Percentiles rank a stretch among this genome's conserved stretches.
Evolutionary conservation across 176 grass and related monocot genomes (phyloP).

Genomic region (Cenchrus fungigraminus): DNA sequence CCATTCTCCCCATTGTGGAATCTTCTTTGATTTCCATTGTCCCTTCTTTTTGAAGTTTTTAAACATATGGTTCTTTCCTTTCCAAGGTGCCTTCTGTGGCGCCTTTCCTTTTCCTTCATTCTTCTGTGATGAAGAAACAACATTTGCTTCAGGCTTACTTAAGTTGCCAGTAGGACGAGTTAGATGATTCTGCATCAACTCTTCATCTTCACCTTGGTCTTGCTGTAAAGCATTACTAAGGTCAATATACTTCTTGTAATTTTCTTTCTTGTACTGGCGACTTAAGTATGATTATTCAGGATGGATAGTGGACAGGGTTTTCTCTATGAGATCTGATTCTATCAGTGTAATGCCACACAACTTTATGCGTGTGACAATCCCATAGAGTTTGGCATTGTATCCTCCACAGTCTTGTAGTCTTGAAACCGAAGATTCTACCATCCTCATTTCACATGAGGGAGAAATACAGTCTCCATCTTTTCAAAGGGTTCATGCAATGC

Average conservation of each 20-base stretch:
- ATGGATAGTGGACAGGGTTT: not conserved
- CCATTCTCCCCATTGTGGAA: no score
- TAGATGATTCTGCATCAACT: no score
- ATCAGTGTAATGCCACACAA: not conserved
- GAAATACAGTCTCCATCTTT: no score
- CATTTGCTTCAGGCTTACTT: not conserved
- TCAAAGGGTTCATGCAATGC: no score
- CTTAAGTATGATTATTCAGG: not conserved
- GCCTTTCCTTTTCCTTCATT: not conserved
- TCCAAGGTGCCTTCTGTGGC: not conserved
- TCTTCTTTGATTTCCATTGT: no score
- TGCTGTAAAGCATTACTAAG: constrained; percentile 10
- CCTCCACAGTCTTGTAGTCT: no score
- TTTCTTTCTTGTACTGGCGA: not conserved
- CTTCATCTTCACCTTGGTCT: not conserved
- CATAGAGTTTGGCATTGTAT: no score
- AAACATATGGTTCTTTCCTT: not conserved
- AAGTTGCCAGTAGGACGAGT: no score
- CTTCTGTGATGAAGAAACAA: not conserved
- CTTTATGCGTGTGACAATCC: no score
- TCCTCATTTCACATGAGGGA: no score
- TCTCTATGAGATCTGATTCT: not conserved
- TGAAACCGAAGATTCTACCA: no score
- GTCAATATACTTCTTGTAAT: not conserved
- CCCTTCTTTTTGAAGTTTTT: not conserved